phyloP scores from a whole-genome alignment of 2,329 filamentous ascomycete species.

The Beauveria caledonica region DNA sequence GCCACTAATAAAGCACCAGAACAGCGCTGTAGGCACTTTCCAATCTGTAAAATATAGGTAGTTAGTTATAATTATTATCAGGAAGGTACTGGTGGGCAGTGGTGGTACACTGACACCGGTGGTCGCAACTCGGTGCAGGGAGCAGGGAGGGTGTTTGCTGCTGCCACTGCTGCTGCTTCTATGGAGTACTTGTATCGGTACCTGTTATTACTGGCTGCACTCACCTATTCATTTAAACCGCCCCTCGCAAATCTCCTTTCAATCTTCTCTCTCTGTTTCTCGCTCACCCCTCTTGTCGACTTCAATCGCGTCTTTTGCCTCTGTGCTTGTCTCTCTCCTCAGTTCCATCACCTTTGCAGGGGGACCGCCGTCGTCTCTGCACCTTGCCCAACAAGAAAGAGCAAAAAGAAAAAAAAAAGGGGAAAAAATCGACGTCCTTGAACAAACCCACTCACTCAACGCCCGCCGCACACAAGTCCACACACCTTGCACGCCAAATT shows the following conservation, averaged over 20 bases:
- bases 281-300: neutral
- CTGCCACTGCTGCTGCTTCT: neutral
- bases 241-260: neutral
- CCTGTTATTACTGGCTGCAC: neutral
- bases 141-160: neutral
- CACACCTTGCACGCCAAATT: too few relatives aligned
- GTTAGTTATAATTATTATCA: too few relatives aligned
- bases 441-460: neutral
- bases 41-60: too few relatives aligned
- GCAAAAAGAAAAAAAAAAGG: too few relatives aligned
- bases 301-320: neutral
- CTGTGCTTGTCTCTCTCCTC: neutral
- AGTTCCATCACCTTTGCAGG: too few relatives aligned
- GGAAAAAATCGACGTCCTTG: too few relatives aligned
- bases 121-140: too few relatives aligned
- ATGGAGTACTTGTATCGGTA: neutral
- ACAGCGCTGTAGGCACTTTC: too few relatives aligned
- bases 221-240: neutral
- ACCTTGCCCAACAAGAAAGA: too few relatives aligned
- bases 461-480: neutral
- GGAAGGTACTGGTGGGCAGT: too few relatives aligned
- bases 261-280: neutral
- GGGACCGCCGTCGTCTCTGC: too few relatives aligned
- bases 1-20: neutral
- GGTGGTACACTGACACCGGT: too few relatives aligned